Conservation (phyloP, 2,329 filamentous ascomycete genomes). For the Pyrenochaeta sp. region DNA sequence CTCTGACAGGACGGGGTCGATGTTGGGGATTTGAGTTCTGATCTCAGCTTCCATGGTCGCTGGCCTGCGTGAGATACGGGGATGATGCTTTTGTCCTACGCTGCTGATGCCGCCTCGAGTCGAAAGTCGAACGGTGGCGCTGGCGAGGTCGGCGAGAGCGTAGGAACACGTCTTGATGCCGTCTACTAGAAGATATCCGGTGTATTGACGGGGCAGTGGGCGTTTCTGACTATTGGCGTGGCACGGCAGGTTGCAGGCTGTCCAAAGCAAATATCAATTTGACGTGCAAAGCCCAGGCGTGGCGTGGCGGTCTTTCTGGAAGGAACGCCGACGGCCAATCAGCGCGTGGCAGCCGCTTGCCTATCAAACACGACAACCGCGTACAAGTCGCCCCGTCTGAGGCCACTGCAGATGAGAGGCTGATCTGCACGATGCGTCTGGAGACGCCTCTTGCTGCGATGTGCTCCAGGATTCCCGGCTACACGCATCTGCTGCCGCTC, state of each 20-base stretch:
- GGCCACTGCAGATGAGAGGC: conserved; percentile 15
- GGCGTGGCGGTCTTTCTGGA: conserved; percentile 29
- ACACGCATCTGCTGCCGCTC: conserved; percentile 31
- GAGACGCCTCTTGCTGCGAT: conserved; percentile 31
- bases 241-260: conserved; percentile 28
- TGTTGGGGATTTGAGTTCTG: conserved; percentile 80
- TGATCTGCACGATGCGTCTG: conserved; percentile 30
- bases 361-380: conserved; percentile 19
- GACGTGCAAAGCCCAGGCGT: conserved; percentile 26
- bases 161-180: conserved; percentile 24
- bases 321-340: conserved; percentile 30
- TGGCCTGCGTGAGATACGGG: conserved; percentile 24
- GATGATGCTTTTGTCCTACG: conserved; percentile 28
- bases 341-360: conserved; percentile 8
- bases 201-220: conserved; percentile 26
- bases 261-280: conserved; percentile 27
- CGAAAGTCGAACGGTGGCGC: conserved; percentile 28
- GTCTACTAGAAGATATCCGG: conserved; percentile 11
- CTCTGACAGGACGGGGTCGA: conserved; percentile 88
- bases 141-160: conserved; percentile 23
- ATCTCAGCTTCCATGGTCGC: conserved; percentile 84
- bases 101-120: conserved; percentile 18
- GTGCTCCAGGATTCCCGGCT: conserved; percentile 40
- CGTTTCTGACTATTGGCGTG: conserved; percentile 32
- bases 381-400: conserved; percentile 8